phyloP scores from a whole-genome alignment of 2,329 filamentous ascomycete genomes.

The Penicillium fuscoglaucum region DNA sequence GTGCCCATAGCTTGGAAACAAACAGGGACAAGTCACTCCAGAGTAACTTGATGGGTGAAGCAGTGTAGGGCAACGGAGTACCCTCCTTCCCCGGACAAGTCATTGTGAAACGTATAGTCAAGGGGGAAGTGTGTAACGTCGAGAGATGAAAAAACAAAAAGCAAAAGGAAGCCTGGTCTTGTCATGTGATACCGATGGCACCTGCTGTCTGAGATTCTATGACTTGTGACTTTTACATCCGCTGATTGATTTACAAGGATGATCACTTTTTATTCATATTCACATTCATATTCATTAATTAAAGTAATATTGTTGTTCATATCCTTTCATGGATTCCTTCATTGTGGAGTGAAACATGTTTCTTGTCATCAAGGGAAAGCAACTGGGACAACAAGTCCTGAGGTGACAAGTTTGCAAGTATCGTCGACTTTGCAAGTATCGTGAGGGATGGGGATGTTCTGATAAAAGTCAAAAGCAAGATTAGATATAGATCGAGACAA shows the following conservation, averaged over 20 bases:
- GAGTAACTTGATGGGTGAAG: constrained; percentile 42
- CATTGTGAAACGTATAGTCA: constrained; percentile 1
- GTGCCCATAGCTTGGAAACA: constrained; percentile 32
- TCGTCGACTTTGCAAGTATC: background rate
- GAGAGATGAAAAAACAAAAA: background rate
- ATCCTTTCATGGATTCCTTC: background rate
- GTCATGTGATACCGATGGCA: constrained; percentile 7
- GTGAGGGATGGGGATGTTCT: too few species aligned
- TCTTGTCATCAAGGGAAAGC: background rate
- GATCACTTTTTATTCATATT: too few species aligned
- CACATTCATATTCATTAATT: background rate
- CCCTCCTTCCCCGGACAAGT: constrained; percentile 9
- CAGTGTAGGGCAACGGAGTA: constrained; percentile 39
- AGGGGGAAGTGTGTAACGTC: background rate
- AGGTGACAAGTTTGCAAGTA: background rate
- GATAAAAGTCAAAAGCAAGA: background rate
- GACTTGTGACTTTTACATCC: background rate
- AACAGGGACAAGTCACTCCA: constrained; percentile 43
- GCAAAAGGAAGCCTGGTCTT: background rate
- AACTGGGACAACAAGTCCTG: background rate
- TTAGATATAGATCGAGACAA: background rate
- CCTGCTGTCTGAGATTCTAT: background rate
- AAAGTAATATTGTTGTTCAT: background rate
- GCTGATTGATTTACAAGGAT: background rate
- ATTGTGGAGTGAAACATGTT: too few species aligned